Evolutionary conservation across 345 rosid genomes (phyloP).

Genomic region (Bruguiera parviflora): DNA sequence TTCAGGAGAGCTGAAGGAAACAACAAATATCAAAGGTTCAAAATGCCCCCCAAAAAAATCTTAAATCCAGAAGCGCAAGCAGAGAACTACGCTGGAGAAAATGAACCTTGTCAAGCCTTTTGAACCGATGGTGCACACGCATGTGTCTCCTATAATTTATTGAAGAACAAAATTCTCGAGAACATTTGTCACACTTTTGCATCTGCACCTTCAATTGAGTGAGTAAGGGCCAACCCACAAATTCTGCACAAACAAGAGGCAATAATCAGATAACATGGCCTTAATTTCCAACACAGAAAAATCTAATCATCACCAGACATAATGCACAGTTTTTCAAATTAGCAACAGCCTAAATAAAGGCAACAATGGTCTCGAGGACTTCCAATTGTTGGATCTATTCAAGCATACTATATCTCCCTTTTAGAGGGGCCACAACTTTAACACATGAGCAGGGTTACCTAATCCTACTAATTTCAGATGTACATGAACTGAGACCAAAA

Average conservation of each 20-base stretch:
- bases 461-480: too few species aligned
- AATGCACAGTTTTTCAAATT: too few species aligned
- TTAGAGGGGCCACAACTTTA: too few species aligned
- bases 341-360: too few species aligned
- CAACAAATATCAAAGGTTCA: constrained; percentile 7
- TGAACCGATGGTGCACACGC: constrained; percentile 82
- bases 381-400: too few species aligned
- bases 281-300: neutral
- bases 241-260: constrained; percentile 37
- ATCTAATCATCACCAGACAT: too few species aligned
- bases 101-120: constrained; percentile 75
- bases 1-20: neutral
- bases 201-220: constrained; percentile 82
- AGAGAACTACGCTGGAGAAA: constrained; percentile 7
- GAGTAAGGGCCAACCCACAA: constrained; percentile 89
- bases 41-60: neutral
- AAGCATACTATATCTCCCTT: too few species aligned
- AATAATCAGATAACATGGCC: constrained; percentile 14
- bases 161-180: constrained; percentile 81
- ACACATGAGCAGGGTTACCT: too few species aligned
- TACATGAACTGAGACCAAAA: too few species aligned
- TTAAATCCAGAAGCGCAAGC: constrained; percentile 5
- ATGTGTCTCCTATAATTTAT: constrained; percentile 82
- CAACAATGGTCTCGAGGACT: too few species aligned
- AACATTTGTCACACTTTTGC: constrained; percentile 93